A percentile compares a stretch with the other conserved stretches of the same genome.
These are phyloP conservation scores for Fusarium staphyleae DNA, from an alignment of 2,329 filamentous ascomycete genomes.

Conservation along the genomic window DNA sequence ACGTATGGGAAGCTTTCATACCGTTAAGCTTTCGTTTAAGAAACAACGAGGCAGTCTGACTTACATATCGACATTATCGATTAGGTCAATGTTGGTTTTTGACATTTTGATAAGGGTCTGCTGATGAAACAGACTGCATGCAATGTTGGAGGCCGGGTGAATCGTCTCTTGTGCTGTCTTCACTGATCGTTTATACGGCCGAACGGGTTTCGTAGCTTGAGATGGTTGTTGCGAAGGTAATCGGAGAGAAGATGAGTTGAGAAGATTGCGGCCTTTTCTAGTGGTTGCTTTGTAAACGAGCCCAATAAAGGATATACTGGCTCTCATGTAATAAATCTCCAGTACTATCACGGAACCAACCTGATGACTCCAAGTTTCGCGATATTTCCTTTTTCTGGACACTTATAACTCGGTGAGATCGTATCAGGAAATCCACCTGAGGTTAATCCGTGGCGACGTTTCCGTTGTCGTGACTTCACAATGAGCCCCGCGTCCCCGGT, in stretches of 20 bases:
- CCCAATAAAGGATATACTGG: neutral
- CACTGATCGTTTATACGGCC: neutral
- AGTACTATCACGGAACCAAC: neutral
- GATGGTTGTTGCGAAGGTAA: neutral
- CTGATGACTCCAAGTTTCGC: neutral
- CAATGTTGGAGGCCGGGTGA: neutral
- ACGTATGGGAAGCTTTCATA: slow-evolving; percentile 76
- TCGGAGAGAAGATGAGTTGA: neutral
- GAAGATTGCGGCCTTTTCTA: slow-evolving; percentile 15
- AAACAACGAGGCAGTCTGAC: neutral
- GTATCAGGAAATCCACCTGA: neutral
- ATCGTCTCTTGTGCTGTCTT: neutral
- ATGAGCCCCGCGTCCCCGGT: slow-evolving; percentile 17
- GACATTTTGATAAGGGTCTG: slow-evolving; percentile 21
- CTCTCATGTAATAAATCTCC: neutral
- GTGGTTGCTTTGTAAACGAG: neutral
- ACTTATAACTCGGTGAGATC: slow-evolving; percentile 10
- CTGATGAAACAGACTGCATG: too few relatives aligned
- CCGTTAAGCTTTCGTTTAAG: neutral
- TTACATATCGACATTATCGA: slow-evolving; percentile 39
- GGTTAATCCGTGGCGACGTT: too few relatives aligned
- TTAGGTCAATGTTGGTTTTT: slow-evolving; percentile 39
- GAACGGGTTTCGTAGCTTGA: neutral
- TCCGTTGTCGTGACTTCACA: neutral
- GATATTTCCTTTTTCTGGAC: neutral